A percentile compares a stretch with the other conserved stretches of the same genome.
phyloP scores from a whole-genome alignment of 352 stramenopile species.

The Phytopythium delawarense region DNA sequence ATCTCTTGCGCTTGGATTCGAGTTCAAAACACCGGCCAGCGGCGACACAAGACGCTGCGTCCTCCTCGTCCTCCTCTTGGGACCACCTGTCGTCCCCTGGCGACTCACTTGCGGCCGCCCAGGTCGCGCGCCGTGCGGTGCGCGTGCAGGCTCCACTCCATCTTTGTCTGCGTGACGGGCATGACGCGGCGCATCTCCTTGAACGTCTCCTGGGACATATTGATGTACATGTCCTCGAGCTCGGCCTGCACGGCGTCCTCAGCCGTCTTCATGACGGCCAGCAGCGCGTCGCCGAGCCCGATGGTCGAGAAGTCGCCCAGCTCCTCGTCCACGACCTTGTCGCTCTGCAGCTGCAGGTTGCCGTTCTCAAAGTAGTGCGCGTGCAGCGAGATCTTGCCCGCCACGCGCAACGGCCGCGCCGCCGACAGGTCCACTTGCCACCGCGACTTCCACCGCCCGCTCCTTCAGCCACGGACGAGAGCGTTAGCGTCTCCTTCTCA shows the following conservation, averaged over 20 bases:
- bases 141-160: conserved; percentile 85
- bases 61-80: not conserved
- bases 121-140: conserved; percentile 80
- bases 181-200: conserved; percentile 95
- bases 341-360: conserved; percentile 90
- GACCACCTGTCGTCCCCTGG: not conserved
- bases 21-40: conserved; percentile 2
- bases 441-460: conserved; percentile 75
- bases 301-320: conserved; percentile 34
- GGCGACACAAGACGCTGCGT: not conserved
- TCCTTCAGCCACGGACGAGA: conserved; percentile 17
- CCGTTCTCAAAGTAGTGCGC: conserved; percentile 97
- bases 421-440: conserved; percentile 68
- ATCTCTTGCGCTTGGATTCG: conserved; percentile 4
- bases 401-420: conserved; percentile 33
- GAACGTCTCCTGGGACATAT: conserved; percentile 93
- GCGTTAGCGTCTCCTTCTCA: not conserved
- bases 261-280: conserved; percentile 70
- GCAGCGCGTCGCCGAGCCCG: conserved; percentile 57
- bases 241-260: conserved; percentile 87
- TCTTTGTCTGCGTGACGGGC: conserved; percentile 88
- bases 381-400: conserved; percentile 75
- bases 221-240: conserved; percentile 93
- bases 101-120: conserved; percentile 11
- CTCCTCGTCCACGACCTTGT: conserved; percentile 64